Conservation (phyloP, 129 eudicot genomes). For the Escallonia herrerae region DNA sequence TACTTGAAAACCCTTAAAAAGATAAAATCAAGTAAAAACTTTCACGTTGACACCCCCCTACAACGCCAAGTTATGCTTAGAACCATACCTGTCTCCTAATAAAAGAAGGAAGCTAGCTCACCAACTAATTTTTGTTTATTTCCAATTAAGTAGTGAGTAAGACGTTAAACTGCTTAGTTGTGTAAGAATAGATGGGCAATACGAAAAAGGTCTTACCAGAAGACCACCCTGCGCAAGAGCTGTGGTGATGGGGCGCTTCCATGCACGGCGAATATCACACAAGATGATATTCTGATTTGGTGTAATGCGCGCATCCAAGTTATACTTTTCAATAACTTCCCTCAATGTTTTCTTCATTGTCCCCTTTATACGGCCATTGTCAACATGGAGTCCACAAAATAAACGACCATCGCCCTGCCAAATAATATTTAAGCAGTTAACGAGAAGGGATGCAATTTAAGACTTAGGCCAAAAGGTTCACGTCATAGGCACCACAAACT, state of each 20-base stretch:
- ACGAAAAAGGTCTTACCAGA: slow-evolving; percentile 45
- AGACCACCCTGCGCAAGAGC: slow-evolving; percentile 91
- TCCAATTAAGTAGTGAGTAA: too few species aligned
- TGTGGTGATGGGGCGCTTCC: slow-evolving; percentile 83
- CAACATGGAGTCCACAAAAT: slow-evolving; percentile 96
- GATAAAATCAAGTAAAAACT: too few species aligned
- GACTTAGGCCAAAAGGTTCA: background rate
- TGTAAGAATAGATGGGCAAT: background rate
- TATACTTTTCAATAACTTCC: slow-evolving; percentile 84
- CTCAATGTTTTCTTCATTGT: slow-evolving; percentile 66
- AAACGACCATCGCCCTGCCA: slow-evolving; percentile 87
- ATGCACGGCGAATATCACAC: slow-evolving; percentile 73
- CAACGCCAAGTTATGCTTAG: too few species aligned
- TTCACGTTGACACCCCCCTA: too few species aligned
- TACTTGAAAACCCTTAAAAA: too few species aligned
- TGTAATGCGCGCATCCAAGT: slow-evolving; percentile 82
- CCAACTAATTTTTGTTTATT: too few species aligned
- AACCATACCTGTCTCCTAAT: too few species aligned
- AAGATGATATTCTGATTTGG: slow-evolving; percentile 87
- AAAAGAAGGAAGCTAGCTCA: too few species aligned
- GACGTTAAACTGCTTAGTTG: background rate
- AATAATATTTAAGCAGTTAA: background rate
- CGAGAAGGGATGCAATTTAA: background rate
- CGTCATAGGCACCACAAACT: background rate
- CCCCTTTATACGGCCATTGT: slow-evolving; percentile 89